Evolutionary conservation across 495 filamentous ascomycete genomes (phyloP).

Genomic region (Venustampulla echinocandica): DNA sequence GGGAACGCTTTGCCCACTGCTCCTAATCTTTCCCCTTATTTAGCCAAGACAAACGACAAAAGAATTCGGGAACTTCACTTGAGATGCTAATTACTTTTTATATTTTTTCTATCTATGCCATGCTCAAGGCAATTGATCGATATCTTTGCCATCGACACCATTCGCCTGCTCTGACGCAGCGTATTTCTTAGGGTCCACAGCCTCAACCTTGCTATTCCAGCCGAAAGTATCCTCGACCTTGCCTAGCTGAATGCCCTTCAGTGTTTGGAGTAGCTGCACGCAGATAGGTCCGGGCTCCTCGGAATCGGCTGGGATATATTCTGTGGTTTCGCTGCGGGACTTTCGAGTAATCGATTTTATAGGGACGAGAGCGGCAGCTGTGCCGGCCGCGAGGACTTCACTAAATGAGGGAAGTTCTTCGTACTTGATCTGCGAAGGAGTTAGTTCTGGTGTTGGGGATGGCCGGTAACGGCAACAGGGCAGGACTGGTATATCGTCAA

Average conservation of each 20-base stretch:
- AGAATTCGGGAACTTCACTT: too few relatives aligned
- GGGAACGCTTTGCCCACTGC: too few relatives aligned
- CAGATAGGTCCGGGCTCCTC: conserved; percentile 65
- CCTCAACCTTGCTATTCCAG: conserved; percentile 55
- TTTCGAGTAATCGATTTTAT: conserved; percentile 77
- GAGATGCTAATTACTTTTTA: too few relatives aligned
- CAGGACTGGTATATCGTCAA: conserved; percentile 1
- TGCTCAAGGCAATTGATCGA: conserved; percentile 17
- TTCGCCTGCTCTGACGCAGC: conserved; percentile 10
- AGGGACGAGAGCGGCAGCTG: conserved; percentile 84
- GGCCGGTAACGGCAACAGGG: background rate
- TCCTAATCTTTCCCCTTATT: too few relatives aligned
- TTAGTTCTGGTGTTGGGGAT: too few relatives aligned
- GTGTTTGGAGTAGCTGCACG: conserved; percentile 56
- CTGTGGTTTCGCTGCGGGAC: conserved; percentile 50
- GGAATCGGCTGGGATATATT: conserved; percentile 49
- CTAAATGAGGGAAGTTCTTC: conserved; percentile 67
- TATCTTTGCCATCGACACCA: conserved; percentile 14
- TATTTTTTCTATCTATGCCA: background rate
- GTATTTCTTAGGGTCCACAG: conserved; percentile 36
- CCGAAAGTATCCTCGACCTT: conserved; percentile 64
- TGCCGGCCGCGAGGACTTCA: conserved; percentile 88
- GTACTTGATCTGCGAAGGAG: conserved; percentile 52
- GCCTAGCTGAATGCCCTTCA: conserved; percentile 81
- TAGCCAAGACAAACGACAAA: too few relatives aligned